phyloP scores from a whole-genome alignment of 2,329 filamentous ascomycete genomes.

The Aspergillus thermomutatus region DNA sequence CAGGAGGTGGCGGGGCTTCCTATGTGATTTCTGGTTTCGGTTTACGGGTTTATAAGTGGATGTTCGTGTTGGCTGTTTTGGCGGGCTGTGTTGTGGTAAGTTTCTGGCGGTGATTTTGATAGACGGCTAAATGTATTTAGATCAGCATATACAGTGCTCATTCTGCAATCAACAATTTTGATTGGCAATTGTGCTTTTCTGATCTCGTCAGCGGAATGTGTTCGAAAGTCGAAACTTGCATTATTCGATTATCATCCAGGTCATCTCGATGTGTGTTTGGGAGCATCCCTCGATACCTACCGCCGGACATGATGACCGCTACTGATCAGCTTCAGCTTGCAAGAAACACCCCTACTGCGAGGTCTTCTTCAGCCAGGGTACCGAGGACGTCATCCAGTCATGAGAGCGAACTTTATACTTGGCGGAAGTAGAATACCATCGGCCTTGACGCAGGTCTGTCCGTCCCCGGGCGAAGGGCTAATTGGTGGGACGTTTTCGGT shows the following conservation, averaged over 20 bases:
- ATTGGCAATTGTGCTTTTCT: too few relatives aligned
- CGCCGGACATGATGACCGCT: too few relatives aligned
- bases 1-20: constrained; percentile 70
- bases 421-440: not conserved
- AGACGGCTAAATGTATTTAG: not conserved
- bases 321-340: not conserved
- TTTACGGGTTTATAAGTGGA: not conserved
- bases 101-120: not conserved
- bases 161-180: not conserved
- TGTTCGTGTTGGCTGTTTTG: not conserved
- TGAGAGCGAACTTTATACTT: not conserved
- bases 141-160: not conserved
- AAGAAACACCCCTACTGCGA: not conserved
- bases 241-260: too few relatives aligned
- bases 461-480: not conserved
- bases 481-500: not conserved
- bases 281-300: too few relatives aligned
- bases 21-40: constrained; percentile 48
- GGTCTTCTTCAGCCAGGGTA: not conserved
- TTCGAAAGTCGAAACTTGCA: too few relatives aligned
- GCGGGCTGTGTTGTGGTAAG: too few relatives aligned
- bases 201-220: too few relatives aligned
- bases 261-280: not conserved
- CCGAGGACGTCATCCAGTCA: not conserved
- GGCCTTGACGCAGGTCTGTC: too few relatives aligned